Conservation (phyloP, 306 rosid genomes). For the Benincasa hispida region DNA sequence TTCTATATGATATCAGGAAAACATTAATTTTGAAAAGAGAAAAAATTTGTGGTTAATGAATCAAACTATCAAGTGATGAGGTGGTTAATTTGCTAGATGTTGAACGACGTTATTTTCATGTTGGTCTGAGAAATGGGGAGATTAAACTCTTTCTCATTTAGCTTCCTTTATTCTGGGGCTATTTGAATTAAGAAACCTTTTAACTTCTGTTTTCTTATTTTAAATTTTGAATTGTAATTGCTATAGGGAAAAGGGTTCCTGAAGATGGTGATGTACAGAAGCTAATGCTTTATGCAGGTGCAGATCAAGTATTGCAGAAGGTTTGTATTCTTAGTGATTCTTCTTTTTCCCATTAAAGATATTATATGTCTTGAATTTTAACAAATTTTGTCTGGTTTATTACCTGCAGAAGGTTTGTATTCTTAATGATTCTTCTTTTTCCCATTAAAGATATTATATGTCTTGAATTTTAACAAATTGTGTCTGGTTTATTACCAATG, state of each 20-base stretch:
- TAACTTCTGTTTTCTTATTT: constrained; percentile 1
- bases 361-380: neutral
- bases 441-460: neutral
- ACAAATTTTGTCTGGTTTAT: neutral
- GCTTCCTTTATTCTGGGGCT: neutral
- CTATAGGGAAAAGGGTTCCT: constrained; percentile 65
- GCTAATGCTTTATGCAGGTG: constrained; percentile 50
- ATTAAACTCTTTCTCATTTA: neutral
- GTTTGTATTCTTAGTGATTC: constrained; percentile 20
- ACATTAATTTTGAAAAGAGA: neutral
- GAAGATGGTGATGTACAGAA: constrained; percentile 48
- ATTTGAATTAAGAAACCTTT: neutral
- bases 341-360: neutral
- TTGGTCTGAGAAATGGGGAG: neutral
- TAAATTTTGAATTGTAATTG: constrained; percentile 1
- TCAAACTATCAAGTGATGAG: neutral
- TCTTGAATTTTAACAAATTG: neutral
- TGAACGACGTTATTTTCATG: neutral
- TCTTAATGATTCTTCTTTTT: too few relatives aligned
- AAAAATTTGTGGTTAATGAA: neutral
- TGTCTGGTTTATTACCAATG: neutral
- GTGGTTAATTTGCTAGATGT: neutral
- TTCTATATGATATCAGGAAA: neutral
- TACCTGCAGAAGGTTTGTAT: too few relatives aligned
- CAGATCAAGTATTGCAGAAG: constrained; percentile 68